Conservation (phyloP, 345 rosid species). For the Gossypium bickii region DNA sequence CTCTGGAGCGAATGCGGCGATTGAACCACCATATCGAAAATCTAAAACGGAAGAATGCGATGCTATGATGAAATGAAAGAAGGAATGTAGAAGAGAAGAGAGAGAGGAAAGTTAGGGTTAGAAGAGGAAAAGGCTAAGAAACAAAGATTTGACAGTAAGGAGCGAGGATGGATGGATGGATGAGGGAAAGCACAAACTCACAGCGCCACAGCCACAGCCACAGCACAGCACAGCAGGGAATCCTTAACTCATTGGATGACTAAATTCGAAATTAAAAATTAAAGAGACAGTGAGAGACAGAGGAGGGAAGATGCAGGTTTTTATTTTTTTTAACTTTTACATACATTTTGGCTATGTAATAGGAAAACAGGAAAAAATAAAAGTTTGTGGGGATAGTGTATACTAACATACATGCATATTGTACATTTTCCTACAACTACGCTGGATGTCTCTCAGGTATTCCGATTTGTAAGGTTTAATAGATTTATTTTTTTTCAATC, state of each 20-base stretch:
- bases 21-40: constrained; percentile 16
- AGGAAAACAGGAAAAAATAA: too few species aligned
- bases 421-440: too few species aligned
- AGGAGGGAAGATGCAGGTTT: background rate
- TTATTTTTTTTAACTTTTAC: too few species aligned
- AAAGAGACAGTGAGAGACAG: background rate
- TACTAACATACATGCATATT: too few species aligned
- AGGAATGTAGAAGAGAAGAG: background rate
- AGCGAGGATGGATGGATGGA: background rate
- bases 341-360: too few species aligned
- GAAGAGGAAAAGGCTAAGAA: background rate
- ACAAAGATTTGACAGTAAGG: background rate
- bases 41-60: background rate
- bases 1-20: constrained; percentile 14
- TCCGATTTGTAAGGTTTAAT: background rate
- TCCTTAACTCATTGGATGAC: background rate
- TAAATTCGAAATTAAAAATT: background rate
- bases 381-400: too few species aligned
- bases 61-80: background rate
- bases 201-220: background rate
- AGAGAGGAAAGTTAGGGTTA: background rate
- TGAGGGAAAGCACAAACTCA: background rate
- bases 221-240: background rate
- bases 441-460: background rate
- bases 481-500: background rate